These are phyloP conservation scores for Hymenoscyphus albidus DNA, from an alignment of 2,329 filamentous ascomycete genomes.

Conservation along the genomic window DNA sequence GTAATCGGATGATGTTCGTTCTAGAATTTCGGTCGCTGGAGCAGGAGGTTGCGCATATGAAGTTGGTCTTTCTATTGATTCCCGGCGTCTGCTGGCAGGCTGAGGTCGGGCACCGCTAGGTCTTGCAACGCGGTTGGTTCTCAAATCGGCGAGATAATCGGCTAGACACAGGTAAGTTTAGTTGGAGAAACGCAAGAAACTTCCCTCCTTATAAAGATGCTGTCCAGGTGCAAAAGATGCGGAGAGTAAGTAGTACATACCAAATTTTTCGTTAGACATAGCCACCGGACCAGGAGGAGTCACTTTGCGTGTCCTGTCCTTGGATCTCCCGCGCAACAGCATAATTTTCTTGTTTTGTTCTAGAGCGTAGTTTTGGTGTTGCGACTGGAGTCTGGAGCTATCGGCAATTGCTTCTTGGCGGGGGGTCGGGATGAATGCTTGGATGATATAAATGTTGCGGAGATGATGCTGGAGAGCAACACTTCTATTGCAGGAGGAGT, in stretches of 20 bases:
- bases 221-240: not conserved
- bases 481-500: not conserved
- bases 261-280: constrained; percentile 66
- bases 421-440: not conserved
- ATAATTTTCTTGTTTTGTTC: constrained; percentile 16
- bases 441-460: not conserved
- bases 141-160: constrained; percentile 66
- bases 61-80: constrained; percentile 19
- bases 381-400: not conserved
- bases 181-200: not conserved
- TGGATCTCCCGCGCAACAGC: constrained; percentile 33
- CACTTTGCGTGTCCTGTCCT: constrained; percentile 46
- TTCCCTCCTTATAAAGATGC: no score
- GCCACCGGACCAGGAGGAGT: constrained; percentile 59
- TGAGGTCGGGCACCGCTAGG: constrained; percentile 69
- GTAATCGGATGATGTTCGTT: constrained; percentile 19
- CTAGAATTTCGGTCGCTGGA: constrained; percentile 16
- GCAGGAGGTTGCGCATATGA: constrained; percentile 9
- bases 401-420: not conserved
- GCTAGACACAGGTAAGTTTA: constrained; percentile 44
- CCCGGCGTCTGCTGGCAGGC: constrained; percentile 39
- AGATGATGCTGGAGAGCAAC: not conserved
- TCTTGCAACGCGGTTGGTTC: constrained; percentile 61
- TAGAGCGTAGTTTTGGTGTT: not conserved
- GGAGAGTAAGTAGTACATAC: constrained; percentile 40